Base-by-base conservation (phyloP, 176 grass and related monocot species). In the Musa itinerans region DNA sequence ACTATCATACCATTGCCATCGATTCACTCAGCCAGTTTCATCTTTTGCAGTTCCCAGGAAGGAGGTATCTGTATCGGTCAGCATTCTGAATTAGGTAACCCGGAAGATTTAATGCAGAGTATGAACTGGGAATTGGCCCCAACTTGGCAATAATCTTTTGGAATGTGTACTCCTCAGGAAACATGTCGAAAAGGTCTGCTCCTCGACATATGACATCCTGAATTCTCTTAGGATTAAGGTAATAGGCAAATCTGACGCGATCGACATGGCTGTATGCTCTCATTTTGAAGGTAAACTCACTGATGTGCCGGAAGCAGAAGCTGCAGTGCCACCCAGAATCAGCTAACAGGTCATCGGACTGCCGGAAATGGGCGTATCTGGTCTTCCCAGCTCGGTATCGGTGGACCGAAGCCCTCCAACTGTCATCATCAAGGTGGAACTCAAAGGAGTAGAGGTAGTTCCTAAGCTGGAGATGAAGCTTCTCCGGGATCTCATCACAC, bases 241-340 rank as follows among this genome's bases (percentile, higher is more conserved):
- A 70, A 7, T 51, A 70, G 3, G 68, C 16, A 2, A 70, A 70
- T 51, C 68, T 70, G 10, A 50, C 1, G 2, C 68, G 68, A 70
- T 70, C 68, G 2, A 70, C 68, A 51, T 70, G 68, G 43, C 68
- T 70, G 68, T 70, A 70, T 70, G 68, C 68, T 17, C 51, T 70
- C 68, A 70, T 70, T 51, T 70, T 70, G 43, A 70, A 70, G 14
- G 29, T 70, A 11, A 70, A 70, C 9, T 70, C 68, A 1, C 17
- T 70, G 5, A 70, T 70, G 43, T 20, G 34, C 68, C 68, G 29
- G 68, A 70, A 70, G 68, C 68, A 70, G 68, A 70, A 70, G 68
- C 68, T 70, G 68, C 68, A 70, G 34, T 70, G 68, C 68, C 68
- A 70, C 48, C 68, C 68, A 11, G 68, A 70, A 70, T 70, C 68